These are phyloP conservation scores for Sanghuangporus sanghuang DNA, from an alignment of 1,284 basidiomycete genomes.

Conservation along the genomic window DNA sequence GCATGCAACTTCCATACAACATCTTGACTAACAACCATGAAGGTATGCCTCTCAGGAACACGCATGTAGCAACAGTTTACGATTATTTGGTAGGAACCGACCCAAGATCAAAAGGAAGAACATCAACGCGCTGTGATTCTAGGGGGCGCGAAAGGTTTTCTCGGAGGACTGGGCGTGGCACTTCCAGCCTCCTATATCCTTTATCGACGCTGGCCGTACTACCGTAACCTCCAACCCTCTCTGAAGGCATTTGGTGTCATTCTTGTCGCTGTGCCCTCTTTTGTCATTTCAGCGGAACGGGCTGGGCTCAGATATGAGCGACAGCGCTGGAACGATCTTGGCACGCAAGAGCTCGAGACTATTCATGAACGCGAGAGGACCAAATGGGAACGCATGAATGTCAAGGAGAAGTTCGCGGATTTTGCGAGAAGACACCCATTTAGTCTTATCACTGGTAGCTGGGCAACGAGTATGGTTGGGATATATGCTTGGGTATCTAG, in stretches of 20 bases:
- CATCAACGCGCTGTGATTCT: conserved; percentile 50
- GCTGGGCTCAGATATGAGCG: conserved; percentile 28
- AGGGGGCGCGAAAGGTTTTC: conserved; percentile 62
- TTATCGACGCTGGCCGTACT: conserved; percentile 52
- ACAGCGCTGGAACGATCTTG: conserved; percentile 25
- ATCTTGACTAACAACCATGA: neutral
- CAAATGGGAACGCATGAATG: conserved; percentile 33
- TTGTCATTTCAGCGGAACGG: conserved; percentile 76
- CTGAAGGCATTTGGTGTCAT: conserved; percentile 74
- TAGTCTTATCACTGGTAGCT: conserved; percentile 40
- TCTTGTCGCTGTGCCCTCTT: conserved; percentile 61
- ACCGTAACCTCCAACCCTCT: conserved; percentile 65
- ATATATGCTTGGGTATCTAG: conserved; percentile 29
- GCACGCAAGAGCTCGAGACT: conserved; percentile 30
- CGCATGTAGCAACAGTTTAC: too few relatives aligned
- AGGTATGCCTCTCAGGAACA: neutral
- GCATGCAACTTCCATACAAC: neutral
- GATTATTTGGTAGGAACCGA: neutral
- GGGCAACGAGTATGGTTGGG: conserved; percentile 41
- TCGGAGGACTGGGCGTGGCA: conserved; percentile 46
- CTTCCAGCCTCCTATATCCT: conserved; percentile 56
- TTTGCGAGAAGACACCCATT: conserved; percentile 43
- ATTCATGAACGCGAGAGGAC: conserved; percentile 26
- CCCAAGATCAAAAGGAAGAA: conserved; percentile 27
- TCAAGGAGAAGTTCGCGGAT: conserved; percentile 34